Conservation (phyloP, 2,329 filamentous ascomycete species). For the Ophiostoma ulmi region DNA sequence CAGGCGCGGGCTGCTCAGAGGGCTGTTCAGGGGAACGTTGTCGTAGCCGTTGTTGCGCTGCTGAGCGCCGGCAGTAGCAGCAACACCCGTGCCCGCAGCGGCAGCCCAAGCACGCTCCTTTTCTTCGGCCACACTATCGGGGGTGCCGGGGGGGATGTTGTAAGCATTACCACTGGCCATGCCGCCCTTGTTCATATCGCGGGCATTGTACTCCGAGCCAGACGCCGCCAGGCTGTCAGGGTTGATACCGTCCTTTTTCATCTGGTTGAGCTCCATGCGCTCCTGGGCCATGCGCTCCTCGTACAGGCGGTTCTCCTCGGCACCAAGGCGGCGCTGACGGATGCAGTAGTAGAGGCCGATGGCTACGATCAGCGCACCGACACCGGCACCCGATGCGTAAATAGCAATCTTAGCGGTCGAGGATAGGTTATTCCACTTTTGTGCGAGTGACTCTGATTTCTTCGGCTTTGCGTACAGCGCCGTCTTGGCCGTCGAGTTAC, state of each 20-base stretch:
- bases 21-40: constrained; percentile 25
- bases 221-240: constrained; percentile 42
- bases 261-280: constrained; percentile 47
- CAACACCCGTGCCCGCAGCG: constrained; percentile 28
- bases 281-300: constrained; percentile 44
- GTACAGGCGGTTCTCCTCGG: constrained; percentile 46
- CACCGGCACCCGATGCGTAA: constrained; percentile 46
- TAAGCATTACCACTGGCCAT: constrained; percentile 33
- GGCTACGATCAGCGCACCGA: constrained; percentile 41
- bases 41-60: constrained; percentile 29
- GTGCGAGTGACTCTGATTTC: constrained; percentile 40
- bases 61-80: constrained; percentile 30
- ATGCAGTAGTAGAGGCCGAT: constrained; percentile 50
- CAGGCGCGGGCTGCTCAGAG: constrained; percentile 15
- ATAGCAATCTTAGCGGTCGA: constrained; percentile 48
- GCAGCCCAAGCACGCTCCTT: constrained; percentile 30
- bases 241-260: constrained; percentile 45
- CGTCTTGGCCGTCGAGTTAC: constrained; percentile 53
- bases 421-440: constrained; percentile 53
- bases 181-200: constrained; percentile 34
- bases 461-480: constrained; percentile 37
- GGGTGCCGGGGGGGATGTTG: constrained; percentile 31
- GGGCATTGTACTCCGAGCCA: constrained; percentile 38
- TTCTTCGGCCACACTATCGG: constrained; percentile 32
- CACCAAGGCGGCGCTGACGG: constrained; percentile 50